These are phyloP conservation scores for Boletus reticulatus DNA, from an alignment of 768 basidiomycete species.

Conservation along the genomic window DNA sequence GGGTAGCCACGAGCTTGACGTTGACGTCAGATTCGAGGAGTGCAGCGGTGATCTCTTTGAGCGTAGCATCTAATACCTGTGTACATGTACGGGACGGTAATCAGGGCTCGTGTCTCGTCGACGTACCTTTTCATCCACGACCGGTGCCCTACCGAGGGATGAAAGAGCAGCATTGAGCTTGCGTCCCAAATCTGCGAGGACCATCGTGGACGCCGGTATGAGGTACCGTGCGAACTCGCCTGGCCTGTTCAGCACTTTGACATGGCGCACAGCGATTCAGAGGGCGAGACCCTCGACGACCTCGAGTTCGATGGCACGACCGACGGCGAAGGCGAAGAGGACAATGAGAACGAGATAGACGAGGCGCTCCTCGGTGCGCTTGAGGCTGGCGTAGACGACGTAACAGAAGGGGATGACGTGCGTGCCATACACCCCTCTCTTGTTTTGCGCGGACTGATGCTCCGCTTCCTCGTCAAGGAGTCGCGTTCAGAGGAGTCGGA, in stretches of 20 bases:
- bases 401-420: slow-evolving; percentile 71
- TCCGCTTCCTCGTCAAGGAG: slow-evolving; percentile 38
- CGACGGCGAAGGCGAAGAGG: slow-evolving; percentile 46
- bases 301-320: slow-evolving; percentile 49
- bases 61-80: slow-evolving; percentile 88
- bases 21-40: slow-evolving; percentile 97
- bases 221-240: slow-evolving; percentile 30
- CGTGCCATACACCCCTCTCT: slow-evolving; percentile 23
- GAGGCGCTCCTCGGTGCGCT: slow-evolving; percentile 63
- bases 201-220: slow-evolving; percentile 56
- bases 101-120: background rate
- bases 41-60: slow-evolving; percentile 94
- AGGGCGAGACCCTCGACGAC: slow-evolving; percentile 61
- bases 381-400: slow-evolving; percentile 56
- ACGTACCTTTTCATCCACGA: slow-evolving; percentile 89
- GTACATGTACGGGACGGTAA: slow-evolving; percentile 3
- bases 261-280: slow-evolving; percentile 61
- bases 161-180: slow-evolving; percentile 92
- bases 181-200: slow-evolving; percentile 92
- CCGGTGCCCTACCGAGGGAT: slow-evolving; percentile 79
- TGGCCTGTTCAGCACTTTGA: background rate
- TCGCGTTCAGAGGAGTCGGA: slow-evolving; percentile 61
- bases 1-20: slow-evolving; percentile 87
- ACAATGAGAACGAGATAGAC: slow-evolving; percentile 49
- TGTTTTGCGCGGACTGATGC: background rate